Conservation (phyloP, 352 stramenopile species). For the Pilasporangium apinafurcum region DNA sequence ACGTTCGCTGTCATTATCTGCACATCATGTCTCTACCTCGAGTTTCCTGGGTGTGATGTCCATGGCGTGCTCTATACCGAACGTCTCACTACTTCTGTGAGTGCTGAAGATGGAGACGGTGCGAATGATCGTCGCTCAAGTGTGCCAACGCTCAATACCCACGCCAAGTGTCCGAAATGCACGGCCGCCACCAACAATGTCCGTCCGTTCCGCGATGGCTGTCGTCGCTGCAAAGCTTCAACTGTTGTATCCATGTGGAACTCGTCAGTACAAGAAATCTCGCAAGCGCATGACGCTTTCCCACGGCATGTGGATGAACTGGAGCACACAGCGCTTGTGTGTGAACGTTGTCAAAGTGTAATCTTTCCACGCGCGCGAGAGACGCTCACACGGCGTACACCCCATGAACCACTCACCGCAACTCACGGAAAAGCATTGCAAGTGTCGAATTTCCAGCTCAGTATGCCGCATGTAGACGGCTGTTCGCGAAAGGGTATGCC, state of each 20-base stretch:
- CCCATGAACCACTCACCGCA: constrained; percentile 37
- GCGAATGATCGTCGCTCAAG: neutral
- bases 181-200: constrained; percentile 79
- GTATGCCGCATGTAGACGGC: constrained; percentile 84
- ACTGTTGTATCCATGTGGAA: constrained; percentile 74
- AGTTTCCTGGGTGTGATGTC: constrained; percentile 85
- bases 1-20: constrained; percentile 80
- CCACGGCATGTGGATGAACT: constrained; percentile 54
- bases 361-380: constrained; percentile 74
- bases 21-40: constrained; percentile 75
- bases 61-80: constrained; percentile 82
- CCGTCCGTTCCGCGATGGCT: constrained; percentile 77
- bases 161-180: constrained; percentile 83
- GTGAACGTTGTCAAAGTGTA: constrained; percentile 61
- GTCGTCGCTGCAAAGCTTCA: constrained; percentile 67
- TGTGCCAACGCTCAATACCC: constrained; percentile 12
- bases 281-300: constrained; percentile 62
- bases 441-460: constrained; percentile 81
- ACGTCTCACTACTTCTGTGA: constrained; percentile 13
- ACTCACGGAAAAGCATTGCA: constrained; percentile 56
- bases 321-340: constrained; percentile 68
- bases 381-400: constrained; percentile 53
- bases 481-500: constrained; percentile 82
- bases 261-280: constrained; percentile 55
- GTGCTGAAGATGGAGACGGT: constrained; percentile 1